A percentile compares a stretch with the other conserved stretches of the same genome.
Evolutionary conservation across 2,329 filamentous ascomycete species (phyloP).

Genomic region (Colletotrichum sansevieriae): DNA sequence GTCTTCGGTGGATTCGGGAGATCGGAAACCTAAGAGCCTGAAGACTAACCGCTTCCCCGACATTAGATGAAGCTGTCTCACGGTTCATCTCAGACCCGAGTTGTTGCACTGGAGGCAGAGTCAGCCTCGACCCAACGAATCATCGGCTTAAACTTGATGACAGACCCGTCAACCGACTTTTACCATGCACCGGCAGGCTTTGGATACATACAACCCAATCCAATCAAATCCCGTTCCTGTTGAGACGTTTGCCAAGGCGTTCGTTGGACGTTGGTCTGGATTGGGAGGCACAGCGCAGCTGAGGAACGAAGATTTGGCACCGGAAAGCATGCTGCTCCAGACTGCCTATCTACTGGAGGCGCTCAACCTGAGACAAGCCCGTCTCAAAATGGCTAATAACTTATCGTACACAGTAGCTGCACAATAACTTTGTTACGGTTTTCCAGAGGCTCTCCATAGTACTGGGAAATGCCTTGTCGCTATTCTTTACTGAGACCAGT

Average conservation of each 20-base stretch:
- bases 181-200: slow-evolving; percentile 31
- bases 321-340: slow-evolving; percentile 19
- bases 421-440: slow-evolving; percentile 26
- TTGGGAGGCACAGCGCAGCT: slow-evolving; percentile 3
- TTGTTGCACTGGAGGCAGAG: slow-evolving; percentile 33
- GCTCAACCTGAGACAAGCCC: slow-evolving; percentile 34
- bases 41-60: slow-evolving; percentile 26
- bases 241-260: slow-evolving; percentile 34
- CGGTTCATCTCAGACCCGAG: slow-evolving; percentile 39
- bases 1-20: slow-evolving; percentile 39
- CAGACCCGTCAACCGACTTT: slow-evolving; percentile 35
- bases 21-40: slow-evolving; percentile 37
- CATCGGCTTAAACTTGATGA: slow-evolving; percentile 39
- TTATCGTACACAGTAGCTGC: slow-evolving; percentile 5
- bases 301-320: slow-evolving; percentile 22
- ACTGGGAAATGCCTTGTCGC: not conserved
- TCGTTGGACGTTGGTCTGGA: slow-evolving; percentile 9
- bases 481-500: slow-evolving; percentile 11
- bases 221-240: not conserved
- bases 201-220: not conserved
- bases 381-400: slow-evolving; percentile 31
- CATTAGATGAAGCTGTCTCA: slow-evolving; percentile 41
- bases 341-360: slow-evolving; percentile 10
- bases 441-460: slow-evolving; percentile 9
- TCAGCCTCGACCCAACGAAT: slow-evolving; percentile 20